These are phyloP conservation scores for Botrytis elliptica DNA, from an alignment of 2,329 filamentous ascomycete species.

Conservation along the genomic window DNA sequence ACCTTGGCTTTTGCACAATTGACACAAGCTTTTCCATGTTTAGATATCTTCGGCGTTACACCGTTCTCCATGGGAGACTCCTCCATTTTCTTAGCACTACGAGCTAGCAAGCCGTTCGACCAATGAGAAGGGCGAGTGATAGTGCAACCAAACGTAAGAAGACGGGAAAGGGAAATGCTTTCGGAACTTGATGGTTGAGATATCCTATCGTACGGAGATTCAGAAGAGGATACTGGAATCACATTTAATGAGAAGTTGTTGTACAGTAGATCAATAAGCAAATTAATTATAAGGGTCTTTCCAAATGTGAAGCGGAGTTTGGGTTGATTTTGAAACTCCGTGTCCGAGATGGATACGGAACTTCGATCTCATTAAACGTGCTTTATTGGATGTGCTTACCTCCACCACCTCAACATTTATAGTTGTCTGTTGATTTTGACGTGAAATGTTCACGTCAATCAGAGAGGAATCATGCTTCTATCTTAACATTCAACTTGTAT, in stretches of 20 bases:
- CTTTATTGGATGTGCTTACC: neutral
- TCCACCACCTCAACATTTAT: neutral
- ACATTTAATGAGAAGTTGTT: neutral
- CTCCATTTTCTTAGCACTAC: neutral
- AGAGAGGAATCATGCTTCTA: neutral
- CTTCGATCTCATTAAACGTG: neutral
- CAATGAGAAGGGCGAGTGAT: neutral
- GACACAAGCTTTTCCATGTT: constrained; percentile 15
- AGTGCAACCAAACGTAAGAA: neutral
- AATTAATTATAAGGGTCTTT: neutral
- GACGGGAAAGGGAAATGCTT: neutral
- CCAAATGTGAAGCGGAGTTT: neutral
- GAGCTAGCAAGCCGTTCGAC: neutral
- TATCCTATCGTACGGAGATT: neutral
- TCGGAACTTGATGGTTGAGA: neutral
- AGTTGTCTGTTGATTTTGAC: neutral
- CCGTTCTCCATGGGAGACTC: neutral
- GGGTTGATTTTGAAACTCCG: neutral
- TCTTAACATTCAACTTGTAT: neutral
- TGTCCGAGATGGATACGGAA: neutral
- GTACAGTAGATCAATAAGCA: neutral
- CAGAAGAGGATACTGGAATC: neutral
- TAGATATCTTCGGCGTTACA: neutral
- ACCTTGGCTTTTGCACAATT: constrained; percentile 19
- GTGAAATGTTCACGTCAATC: neutral